These are phyloP conservation scores for Fusarium sp. DNA, from an alignment of 2,329 filamentous ascomycete species.

Conservation along the genomic window DNA sequence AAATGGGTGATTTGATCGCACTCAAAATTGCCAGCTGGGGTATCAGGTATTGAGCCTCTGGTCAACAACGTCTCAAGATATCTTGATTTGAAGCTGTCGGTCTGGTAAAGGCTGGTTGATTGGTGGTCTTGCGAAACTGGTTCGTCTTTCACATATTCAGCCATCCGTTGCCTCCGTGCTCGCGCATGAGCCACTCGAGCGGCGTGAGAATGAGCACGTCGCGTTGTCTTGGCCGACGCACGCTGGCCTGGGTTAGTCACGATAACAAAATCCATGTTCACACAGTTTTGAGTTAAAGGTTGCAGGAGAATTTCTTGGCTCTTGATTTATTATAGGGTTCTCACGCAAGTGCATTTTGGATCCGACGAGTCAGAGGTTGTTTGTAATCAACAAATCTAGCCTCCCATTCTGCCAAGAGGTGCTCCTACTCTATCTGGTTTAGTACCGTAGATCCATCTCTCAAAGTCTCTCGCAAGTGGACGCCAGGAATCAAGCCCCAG, in stretches of 20 bases:
- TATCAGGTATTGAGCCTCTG: neutral
- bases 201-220: slow-evolving; percentile 15
- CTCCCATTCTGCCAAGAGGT: slow-evolving; percentile 16
- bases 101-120: fast-evolving
- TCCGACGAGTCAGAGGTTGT: too few relatives aligned
- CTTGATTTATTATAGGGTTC: neutral
- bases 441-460: neutral
- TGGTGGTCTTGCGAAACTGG: neutral
- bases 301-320: neutral
- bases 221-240: slow-evolving; percentile 5
- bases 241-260: slow-evolving; percentile 1
- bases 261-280: slow-evolving; percentile 2
- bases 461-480: neutral
- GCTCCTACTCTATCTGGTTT: slow-evolving; percentile 22
- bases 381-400: neutral
- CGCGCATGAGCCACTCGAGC: slow-evolving; percentile 14
- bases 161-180: neutral
- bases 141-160: neutral
- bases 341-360: neutral
- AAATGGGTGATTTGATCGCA: neutral
- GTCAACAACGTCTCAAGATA: fast-evolving
- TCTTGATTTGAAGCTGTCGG: fast-evolving
- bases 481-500: neutral
- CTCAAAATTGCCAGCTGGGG: neutral
- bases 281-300: too few relatives aligned